Evolutionary conservation across 345 rosid genomes (phyloP), one percentile per base, ranked within the genome.

Genomic region (Durio zibethinus): DNA sequence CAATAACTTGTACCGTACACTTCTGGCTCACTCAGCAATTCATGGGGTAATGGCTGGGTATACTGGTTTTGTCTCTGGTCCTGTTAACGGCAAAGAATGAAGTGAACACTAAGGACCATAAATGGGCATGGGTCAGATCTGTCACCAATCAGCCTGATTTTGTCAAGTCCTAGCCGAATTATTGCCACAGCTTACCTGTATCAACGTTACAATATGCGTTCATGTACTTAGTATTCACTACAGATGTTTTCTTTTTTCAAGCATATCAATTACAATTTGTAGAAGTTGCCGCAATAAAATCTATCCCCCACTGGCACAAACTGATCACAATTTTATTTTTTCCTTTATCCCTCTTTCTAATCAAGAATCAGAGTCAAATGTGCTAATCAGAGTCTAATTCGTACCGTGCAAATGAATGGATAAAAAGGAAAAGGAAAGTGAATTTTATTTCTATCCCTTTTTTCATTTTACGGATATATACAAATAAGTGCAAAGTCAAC

Each of bases 91-190:
- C n/a, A 88, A 83, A 79, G 88, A 89, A 93, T 70, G 84, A 78
- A 86, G 97, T 93, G 36, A 77, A 91, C 73, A 78, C 88, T 0
- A 84, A 66, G 74, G 97, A 91, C 76, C 98, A 89, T 76, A 91
- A 90, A 82, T 93, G 98, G 98, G 97, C 97, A 2, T 93, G 98
- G 97, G 91, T 95, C 27, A 90, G 93, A 77, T 90, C 96, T 15
- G 89, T 92, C 33, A 93, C 90, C 73, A 93, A 84, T 74, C 99
- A 93, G 79, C 98, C 98, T 16, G 97, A 90, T 83, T 95, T 95
- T 83, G 83, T 33, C 36, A 33, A 33, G 36, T 33, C 36, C 36
- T 33, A 33, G 4, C 1, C 4, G 36, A 33, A 33, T 33, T 33
- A 33, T 1, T 33, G 42, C 35, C 14, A 43, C 47, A 4, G 12